phyloP scores from a whole-genome alignment of 306 rosid genomes.

The Leucaena leucocephala region DNA sequence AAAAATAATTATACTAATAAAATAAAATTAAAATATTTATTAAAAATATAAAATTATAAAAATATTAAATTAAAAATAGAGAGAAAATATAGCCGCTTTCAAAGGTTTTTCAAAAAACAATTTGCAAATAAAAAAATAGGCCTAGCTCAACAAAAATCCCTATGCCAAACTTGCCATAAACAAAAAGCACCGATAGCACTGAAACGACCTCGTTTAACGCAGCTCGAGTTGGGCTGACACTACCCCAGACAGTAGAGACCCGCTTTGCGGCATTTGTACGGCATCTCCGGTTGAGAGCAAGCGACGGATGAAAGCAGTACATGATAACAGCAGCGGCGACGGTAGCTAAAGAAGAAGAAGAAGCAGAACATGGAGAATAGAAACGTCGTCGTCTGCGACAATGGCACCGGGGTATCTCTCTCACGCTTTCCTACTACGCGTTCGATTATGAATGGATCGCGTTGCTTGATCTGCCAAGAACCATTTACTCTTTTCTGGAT shows the following conservation, averaged over 20 bases:
- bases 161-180: too few species aligned
- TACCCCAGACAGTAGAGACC: not conserved
- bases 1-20: too few species aligned
- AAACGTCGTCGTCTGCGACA: slow-evolving; percentile 94
- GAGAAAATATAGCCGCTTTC: too few species aligned
- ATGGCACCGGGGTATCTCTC: slow-evolving; percentile 85
- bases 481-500: not conserved
- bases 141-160: too few species aligned
- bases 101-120: too few species aligned
- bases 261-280: slow-evolving; percentile 40
- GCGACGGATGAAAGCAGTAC: slow-evolving; percentile 18
- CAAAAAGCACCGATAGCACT: not conserved
- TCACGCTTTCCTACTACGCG: not conserved
- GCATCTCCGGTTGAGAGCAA: slow-evolving; percentile 30
- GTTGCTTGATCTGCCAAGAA: slow-evolving; percentile 17
- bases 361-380: slow-evolving; percentile 64
- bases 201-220: not conserved
- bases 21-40: too few species aligned
- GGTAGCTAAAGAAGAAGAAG: slow-evolving; percentile 12
- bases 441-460: not conserved
- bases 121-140: too few species aligned
- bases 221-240: not conserved
- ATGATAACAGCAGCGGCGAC: not conserved
- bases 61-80: too few species aligned
- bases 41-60: too few species aligned